Evolutionary conservation across 2,329 filamentous ascomycete species (phyloP).

Genomic region (Ustilaginoidea virens): DNA sequence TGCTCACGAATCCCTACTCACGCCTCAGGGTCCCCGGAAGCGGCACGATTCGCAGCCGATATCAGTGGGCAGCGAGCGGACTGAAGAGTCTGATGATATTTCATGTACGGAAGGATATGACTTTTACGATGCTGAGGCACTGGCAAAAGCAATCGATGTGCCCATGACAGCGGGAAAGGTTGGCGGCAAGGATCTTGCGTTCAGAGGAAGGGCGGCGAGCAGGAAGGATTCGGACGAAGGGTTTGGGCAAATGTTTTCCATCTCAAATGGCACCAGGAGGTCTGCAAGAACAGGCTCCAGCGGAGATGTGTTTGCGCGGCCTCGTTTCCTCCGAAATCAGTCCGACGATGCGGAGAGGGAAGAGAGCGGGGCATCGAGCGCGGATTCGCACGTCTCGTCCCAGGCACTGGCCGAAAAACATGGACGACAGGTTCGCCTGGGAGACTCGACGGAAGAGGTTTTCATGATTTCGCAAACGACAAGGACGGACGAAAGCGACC

Average conservation of each 20-base stretch:
- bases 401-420: constrained; percentile 4
- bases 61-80: constrained; percentile 35
- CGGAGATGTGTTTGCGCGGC: constrained; percentile 11
- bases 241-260: constrained; percentile 41
- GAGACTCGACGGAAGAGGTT: constrained; percentile 22
- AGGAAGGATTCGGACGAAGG: constrained; percentile 45
- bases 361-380: constrained; percentile 16
- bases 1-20: constrained; percentile 19
- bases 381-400: constrained; percentile 19
- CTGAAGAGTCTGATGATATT: constrained; percentile 27
- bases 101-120: constrained; percentile 47
- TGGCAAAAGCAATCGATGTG: constrained; percentile 37
- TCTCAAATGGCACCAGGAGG: constrained; percentile 30
- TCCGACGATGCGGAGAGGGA: constrained; percentile 12
- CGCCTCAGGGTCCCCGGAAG: constrained; percentile 19
- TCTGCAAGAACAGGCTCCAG: constrained; percentile 6
- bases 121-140: constrained; percentile 46
- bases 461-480: constrained; percentile 34
- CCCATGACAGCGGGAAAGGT: constrained; percentile 25
- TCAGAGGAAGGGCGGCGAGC: constrained; percentile 17
- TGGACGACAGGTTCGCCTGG: constrained; percentile 2
- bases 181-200: constrained; percentile 15
- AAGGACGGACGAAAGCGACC: constrained; percentile 17
- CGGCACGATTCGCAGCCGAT: constrained; percentile 34
- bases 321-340: constrained; percentile 13